These are phyloP conservation scores for Coffea eugenioides DNA, from an alignment of 257 asterid genomes.

Conservation along the genomic window DNA sequence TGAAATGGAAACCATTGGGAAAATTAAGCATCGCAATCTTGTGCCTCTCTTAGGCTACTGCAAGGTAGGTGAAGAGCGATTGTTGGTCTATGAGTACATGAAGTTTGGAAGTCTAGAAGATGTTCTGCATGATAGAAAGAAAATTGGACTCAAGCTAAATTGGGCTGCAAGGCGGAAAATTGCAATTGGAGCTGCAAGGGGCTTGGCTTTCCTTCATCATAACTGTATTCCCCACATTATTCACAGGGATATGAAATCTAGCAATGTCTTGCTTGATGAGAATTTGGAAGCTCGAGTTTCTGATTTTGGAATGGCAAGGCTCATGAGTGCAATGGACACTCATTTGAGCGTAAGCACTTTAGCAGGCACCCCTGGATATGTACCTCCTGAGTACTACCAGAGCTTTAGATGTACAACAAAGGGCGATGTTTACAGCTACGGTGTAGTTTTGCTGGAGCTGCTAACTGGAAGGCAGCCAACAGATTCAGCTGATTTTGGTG, in stretches of 20 bases:
- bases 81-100: constrained; percentile 93
- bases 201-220: constrained; percentile 86
- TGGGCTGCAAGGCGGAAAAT: constrained; percentile 81
- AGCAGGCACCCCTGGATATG: constrained; percentile 96
- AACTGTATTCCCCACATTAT: constrained; percentile 89
- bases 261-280: constrained; percentile 85
- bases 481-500: constrained; percentile 86
- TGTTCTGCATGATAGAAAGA: constrained; percentile 66
- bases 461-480: constrained; percentile 84
- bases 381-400: constrained; percentile 95
- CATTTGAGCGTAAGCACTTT: constrained; percentile 89
- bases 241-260: constrained; percentile 94
- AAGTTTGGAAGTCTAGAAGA: constrained; percentile 85
- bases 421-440: constrained; percentile 94
- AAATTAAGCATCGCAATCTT: constrained; percentile 78
- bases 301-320: constrained; percentile 96
- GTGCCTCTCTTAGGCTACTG: constrained; percentile 88
- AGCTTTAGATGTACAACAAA: constrained; percentile 80
- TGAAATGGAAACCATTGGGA: constrained; percentile 97
- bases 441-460: constrained; percentile 87
- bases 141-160: constrained; percentile 59
- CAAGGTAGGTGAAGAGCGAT: constrained; percentile 82
- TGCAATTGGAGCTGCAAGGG: constrained; percentile 86
- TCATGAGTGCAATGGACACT: constrained; percentile 83
- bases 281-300: constrained; percentile 86